Evolutionary conservation across 2,329 filamentous ascomycete genomes (phyloP).

Genomic region (Phialocephala sp.): DNA sequence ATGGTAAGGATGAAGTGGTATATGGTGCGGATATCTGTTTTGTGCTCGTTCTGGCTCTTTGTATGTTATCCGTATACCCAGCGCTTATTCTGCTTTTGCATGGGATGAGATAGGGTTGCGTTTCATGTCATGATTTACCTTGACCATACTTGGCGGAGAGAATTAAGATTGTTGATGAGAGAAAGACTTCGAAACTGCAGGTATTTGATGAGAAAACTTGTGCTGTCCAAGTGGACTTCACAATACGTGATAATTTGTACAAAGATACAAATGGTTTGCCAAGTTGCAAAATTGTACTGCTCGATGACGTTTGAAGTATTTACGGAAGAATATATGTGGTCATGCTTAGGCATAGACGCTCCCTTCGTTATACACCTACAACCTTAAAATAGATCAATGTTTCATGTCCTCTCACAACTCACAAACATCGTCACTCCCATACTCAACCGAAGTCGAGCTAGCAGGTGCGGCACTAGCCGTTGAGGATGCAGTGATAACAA

Average conservation of each 20-base stretch:
- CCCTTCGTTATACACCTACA: not conserved
- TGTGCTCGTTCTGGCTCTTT: constrained; percentile 9
- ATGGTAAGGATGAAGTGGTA: constrained; percentile 11
- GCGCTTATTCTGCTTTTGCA: constrained; percentile 17
- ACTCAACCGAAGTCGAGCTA: not conserved
- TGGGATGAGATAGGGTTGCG: constrained; percentile 1
- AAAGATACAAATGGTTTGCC: not conserved
- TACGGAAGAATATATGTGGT: constrained; percentile 14
- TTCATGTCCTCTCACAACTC: not conserved
- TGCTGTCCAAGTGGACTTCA: too few relatives aligned
- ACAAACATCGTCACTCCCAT: not conserved
- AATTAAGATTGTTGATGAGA: constrained; percentile 8
- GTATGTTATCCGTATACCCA: constrained; percentile 27
- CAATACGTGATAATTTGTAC: too few relatives aligned
- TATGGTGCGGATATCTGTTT: constrained; percentile 18
- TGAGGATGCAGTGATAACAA: not conserved
- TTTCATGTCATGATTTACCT: not conserved
- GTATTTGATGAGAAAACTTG: too few relatives aligned
- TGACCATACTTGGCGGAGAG: not conserved
- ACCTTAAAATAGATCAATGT: not conserved
- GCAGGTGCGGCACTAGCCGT: not conserved
- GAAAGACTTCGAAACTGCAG: not conserved
- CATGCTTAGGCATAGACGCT: not conserved
- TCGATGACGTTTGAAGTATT: constrained; percentile 9
- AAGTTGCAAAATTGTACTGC: not conserved